Base-by-base conservation (phyloP, 164 flowering plant species). In the Tinospora cordifolia region DNA sequence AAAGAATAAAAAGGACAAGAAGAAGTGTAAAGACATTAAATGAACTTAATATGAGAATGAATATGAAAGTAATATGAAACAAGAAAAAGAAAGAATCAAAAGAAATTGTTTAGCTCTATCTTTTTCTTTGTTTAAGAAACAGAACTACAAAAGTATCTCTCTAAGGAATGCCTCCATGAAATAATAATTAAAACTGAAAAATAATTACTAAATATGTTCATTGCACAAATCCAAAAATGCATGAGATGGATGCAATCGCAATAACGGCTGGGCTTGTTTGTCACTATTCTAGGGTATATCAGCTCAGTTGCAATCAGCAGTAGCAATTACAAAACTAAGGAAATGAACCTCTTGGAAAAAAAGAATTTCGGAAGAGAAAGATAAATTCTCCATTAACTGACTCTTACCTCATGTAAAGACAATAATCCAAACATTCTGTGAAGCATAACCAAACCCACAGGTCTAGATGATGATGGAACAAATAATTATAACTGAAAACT, bases 1-100 rank as follows among this genome's bases (percentile, higher is more conserved):
- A 73, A 68, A 65, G 57, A 68, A 64, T 22, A 76, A 69, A 36
- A 21, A 36, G 24, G 27, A 62, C 27, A 63, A 63, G 10, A 62
- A 62, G 49, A 39, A 27, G 26, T 8, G 11, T 58, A 3, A 36
- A 38, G 19, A 36, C 41, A 64, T 64, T 8, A 24, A 64, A 36
- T 64, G 41, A 64, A 24, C 64, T 19, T 64, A 13, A 36, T 1
- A 17, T 54, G 5, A 19, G 24, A 19, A 21, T 8, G 24, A 19
- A 54, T 54, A 21, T 19, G 24, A 19, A 24, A 19, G 7, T 54
- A 9, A 8, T 8, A 54, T 54, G 60, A 54, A 54, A 19, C 21
- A 54, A 54, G 47, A 44, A 44, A 30, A 44, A 44, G 10, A 9
- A 54, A 54, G 60, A 54, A 54, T 54, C 19, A 54, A 54, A 24